Evolutionary conservation across 2,329 filamentous ascomycete genomes (phyloP), one percentile per base, ranked within the genome.

Genomic region (Parascedosporium putredinis): DNA sequence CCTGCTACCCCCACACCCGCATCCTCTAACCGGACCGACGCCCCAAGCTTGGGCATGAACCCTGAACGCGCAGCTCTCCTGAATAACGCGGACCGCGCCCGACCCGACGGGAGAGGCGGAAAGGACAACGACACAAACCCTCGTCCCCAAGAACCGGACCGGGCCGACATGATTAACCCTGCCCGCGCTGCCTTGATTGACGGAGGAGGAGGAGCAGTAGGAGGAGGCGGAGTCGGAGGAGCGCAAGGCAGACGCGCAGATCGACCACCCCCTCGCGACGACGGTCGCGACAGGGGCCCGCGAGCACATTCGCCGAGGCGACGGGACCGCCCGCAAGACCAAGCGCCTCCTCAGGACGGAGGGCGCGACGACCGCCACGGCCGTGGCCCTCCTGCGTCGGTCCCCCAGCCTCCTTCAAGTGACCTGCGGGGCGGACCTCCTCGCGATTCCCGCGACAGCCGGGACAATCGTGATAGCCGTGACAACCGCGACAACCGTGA

Each of bases 21-120:
- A 9, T 55, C 64, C 33, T 53, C 59, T 2, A 55, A 62, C 31
- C 52, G 51, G 12, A 25, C 54, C 31, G 49, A 61, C 4, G 42
- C 56, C 3, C 59, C 64, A 16, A 76, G 75, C 9, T 73, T 74
- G 6, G 64, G 66, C 7, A 74, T 79, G 56, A 79, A 79, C 53
- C 75, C 77, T 1, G 74, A 78, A 47, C 69, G 77, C 51, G 74
- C 75, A 25, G 69, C 74, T 7, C 62, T 76, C 4, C 70, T 78
- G 47, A 57, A 27, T 60, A 63, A 33, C 18, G 20, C 20, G 16
- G 47, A 50, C 18, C 40, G 48, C 14, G 22, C 31, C 20, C 40
- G 48, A 4, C 48, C 45, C 31, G 48, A 50, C n/a, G 9, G 27
- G 23, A 56, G 53, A 18, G 55, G 55, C 12, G 62, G 65, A 18